phyloP scores from a whole-genome alignment of 169 alveolate species.

The Plasmodium blacklocki region DNA sequence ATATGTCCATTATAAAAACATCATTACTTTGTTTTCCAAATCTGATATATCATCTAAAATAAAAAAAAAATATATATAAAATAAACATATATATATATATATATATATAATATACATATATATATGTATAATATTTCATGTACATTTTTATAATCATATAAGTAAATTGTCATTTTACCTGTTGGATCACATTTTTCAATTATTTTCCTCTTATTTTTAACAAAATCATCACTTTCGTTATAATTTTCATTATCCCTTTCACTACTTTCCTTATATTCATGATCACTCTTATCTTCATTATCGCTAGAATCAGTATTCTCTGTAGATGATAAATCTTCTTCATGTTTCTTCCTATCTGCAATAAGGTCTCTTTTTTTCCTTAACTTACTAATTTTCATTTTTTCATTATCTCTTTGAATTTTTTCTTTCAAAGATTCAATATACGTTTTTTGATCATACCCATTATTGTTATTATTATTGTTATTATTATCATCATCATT shows the following conservation, averaged over 20 bases:
- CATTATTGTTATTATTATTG: background rate
- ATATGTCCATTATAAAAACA: slow-evolving; percentile 19
- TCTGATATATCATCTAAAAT: slow-evolving; percentile 62
- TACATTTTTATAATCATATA: too few relatives aligned
- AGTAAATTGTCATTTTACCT: slow-evolving; percentile 10
- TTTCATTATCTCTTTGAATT: slow-evolving; percentile 36
- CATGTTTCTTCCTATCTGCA: background rate
- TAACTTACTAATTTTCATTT: slow-evolving; percentile 39
- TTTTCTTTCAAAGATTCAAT: slow-evolving; percentile 53
- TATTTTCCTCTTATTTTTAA: slow-evolving; percentile 17
- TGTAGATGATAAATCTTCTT: background rate
- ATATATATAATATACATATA: too few relatives aligned
- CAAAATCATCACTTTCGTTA: background rate
- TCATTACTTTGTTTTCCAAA: slow-evolving; percentile 53
- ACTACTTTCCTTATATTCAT: slow-evolving; percentile 5
- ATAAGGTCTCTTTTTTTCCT: slow-evolving; percentile 13
- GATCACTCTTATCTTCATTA: background rate
- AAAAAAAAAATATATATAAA: slow-evolving; percentile 15
- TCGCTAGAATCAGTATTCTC: slow-evolving; percentile 2
- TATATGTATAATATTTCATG: too few relatives aligned
- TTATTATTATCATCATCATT: slow-evolving; percentile 8
- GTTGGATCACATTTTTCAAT: slow-evolving; percentile 12
- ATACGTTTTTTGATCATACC: slow-evolving; percentile 15
- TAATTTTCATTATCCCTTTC: slow-evolving; percentile 5
- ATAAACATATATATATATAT: too few relatives aligned